These are phyloP conservation scores for Hymenoscyphus salicellus DNA, from an alignment of 2,329 filamentous ascomycete species.

Conservation along the genomic window DNA sequence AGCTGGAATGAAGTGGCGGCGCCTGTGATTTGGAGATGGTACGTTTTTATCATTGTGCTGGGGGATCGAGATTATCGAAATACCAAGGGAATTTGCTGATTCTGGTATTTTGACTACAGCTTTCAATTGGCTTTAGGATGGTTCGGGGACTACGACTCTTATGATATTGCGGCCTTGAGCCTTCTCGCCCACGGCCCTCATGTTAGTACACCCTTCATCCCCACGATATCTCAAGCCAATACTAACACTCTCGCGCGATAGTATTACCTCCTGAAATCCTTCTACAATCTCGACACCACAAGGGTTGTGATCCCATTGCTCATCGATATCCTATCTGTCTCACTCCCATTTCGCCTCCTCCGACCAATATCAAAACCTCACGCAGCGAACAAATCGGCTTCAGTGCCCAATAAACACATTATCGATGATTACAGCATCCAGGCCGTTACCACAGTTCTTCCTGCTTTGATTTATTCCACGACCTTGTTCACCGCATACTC, in stretches of 20 bases:
- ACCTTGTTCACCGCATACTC: slow-evolving; percentile 66
- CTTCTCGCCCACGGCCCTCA: slow-evolving; percentile 72
- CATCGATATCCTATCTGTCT: slow-evolving; percentile 67
- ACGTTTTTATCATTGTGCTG: slow-evolving; percentile 35
- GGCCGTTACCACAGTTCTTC: slow-evolving; percentile 63
- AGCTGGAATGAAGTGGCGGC: slow-evolving; percentile 59
- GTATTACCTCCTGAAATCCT: slow-evolving; percentile 72
- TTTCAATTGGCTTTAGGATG: slow-evolving; percentile 70
- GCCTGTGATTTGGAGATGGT: slow-evolving; percentile 55
- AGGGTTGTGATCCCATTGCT: slow-evolving; percentile 60
- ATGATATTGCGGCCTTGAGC: slow-evolving; percentile 63
- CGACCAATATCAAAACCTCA: slow-evolving; percentile 66
- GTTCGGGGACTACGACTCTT: slow-evolving; percentile 70
- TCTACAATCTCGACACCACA: slow-evolving; percentile 66
- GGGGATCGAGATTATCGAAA: slow-evolving; percentile 34
- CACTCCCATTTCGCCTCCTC: slow-evolving; percentile 71
- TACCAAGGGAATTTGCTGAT: slow-evolving; percentile 8
- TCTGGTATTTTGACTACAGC: slow-evolving; percentile 46
- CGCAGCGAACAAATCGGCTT: slow-evolving; percentile 45
- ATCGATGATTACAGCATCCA: slow-evolving; percentile 61
- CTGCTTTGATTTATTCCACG: slow-evolving; percentile 72
- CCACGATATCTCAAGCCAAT: not conserved
- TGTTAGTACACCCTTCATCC: slow-evolving; percentile 42
- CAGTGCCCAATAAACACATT: slow-evolving; percentile 61
- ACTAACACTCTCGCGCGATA: slow-evolving; percentile 31